Evolutionary conservation across 768 basidiomycete genomes (phyloP).

Genomic region (Tricholoma hemisulphureum): DNA sequence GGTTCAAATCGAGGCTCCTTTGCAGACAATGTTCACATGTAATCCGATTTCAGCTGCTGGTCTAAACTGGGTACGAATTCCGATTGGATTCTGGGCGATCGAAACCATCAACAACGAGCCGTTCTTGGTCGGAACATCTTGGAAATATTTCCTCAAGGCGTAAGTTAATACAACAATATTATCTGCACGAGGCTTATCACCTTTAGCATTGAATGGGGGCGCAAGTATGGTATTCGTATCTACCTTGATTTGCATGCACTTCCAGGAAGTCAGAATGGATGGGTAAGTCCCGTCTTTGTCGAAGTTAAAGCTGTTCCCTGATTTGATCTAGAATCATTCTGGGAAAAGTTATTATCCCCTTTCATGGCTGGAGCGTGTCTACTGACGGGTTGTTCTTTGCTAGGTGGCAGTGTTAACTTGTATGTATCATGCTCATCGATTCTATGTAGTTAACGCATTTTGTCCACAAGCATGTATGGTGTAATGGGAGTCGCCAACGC

Average conservation of each 20-base stretch:
- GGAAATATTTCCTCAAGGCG: constrained; percentile 58
- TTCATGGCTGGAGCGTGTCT: background rate
- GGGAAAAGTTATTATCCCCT: constrained; percentile 19
- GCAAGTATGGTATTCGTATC: constrained; percentile 88
- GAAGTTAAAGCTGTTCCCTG: background rate
- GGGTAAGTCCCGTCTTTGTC: constrained; percentile 1
- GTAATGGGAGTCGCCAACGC: constrained; percentile 89
- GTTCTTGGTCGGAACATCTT: constrained; percentile 68
- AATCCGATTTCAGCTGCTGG: constrained; percentile 63
- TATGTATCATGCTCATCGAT: constrained; percentile 29
- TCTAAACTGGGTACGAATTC: constrained; percentile 79
- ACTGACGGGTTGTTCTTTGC: background rate
- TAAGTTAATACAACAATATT: constrained; percentile 14
- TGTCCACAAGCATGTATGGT: constrained; percentile 34
- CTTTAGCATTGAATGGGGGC: constrained; percentile 73
- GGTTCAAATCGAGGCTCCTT: background rate
- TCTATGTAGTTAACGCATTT: constrained; percentile 40
- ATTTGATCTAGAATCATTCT: constrained; percentile 37
- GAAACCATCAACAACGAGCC: constrained; percentile 75
- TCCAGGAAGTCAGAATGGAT: constrained; percentile 79
- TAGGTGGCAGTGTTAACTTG: constrained; percentile 14
- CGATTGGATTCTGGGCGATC: constrained; percentile 85
- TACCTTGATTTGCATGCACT: constrained; percentile 77
- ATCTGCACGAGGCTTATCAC: constrained; percentile 14
- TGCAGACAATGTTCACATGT: constrained; percentile 57